Conservation (phyloP, 768 basidiomycete species). For the Hemileccinum rubropunctum region DNA sequence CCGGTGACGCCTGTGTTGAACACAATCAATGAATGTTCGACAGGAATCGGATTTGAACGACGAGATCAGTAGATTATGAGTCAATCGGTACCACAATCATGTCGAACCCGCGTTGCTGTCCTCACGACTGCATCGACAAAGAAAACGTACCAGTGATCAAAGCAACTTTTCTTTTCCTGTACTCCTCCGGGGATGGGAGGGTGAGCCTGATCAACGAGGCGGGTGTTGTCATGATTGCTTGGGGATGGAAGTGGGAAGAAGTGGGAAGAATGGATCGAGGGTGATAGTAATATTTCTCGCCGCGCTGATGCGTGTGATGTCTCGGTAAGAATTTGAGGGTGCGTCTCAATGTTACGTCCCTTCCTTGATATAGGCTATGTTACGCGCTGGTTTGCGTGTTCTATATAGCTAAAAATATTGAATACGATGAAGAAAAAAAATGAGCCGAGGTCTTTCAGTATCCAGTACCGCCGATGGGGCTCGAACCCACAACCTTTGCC, state of each 20-base stretch:
- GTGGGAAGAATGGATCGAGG: constrained; percentile 1
- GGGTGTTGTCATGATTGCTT: constrained; percentile 15
- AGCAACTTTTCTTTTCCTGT: constrained; percentile 88
- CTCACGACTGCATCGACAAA: constrained; percentile 4
- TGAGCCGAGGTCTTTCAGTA: constrained; percentile 19
- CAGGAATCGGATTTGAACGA: background rate
- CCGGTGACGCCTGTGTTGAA: constrained; percentile 78
- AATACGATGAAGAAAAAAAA: constrained; percentile 1
- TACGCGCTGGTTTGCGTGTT: too few species aligned
- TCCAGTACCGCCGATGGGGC: constrained; percentile 37
- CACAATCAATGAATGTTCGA: constrained; percentile 7
- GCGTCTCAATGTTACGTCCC: too few species aligned
- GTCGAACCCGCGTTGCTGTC: background rate
- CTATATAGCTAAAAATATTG: too few species aligned
- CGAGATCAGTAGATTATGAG: background rate
- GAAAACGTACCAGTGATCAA: constrained; percentile 74
- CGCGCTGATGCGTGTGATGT: constrained; percentile 3
- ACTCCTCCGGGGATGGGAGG: constrained; percentile 76
- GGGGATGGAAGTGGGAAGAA: background rate
- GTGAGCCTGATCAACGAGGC: constrained; percentile 46
- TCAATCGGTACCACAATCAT: background rate
- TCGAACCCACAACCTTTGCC: constrained; percentile 40
- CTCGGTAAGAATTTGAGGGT: constrained; percentile 1
- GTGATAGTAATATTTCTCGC: constrained; percentile 3
- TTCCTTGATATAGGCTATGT: too few species aligned